Base-by-base conservation (phyloP, 2,329 filamentous ascomycete species). In the Verticillium longisporum region DNA sequence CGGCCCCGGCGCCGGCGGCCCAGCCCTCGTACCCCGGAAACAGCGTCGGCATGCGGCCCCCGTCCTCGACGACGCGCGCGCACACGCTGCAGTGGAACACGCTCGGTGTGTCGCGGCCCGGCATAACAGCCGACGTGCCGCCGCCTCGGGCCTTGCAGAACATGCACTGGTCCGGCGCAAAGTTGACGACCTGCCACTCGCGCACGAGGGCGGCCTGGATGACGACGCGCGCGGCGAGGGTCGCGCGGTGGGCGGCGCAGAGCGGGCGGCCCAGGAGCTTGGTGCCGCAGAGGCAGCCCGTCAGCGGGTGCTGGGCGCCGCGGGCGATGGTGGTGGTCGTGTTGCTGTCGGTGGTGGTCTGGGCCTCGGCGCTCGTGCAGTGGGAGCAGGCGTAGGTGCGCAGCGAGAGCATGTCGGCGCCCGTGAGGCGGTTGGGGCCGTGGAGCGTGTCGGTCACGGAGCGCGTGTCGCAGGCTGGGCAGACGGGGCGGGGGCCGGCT, bases 261-360 rank as follows among this genome's bases (percentile, higher is more conserved):
- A 78, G 65, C 3, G 65, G 64, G 4, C 67, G 65, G 13, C 59
- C 64, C 15, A 76, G 57, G 1, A 78, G 59, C 61, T 77, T 78
- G 34, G 62, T 56, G 4, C 64, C 72, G 65, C 77, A 79, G 4
- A 64, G 36, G 64, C 77, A 79, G 1, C 77, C 77, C 10, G 75
- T 77, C 2, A 71, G 45, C 3, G 68, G 66, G 10, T 64, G 59
- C 2, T 62, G 60, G n/a, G 33, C 58, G 32, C n/a, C 13, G n/a
- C 6, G 55, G 33, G 21, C 18, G 54, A 36, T 60, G 38, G 38
- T 45, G 14, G 38, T 45, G 14, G 13, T n/a, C 4, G 3, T 14
- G 13, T 6, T 26, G 26, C 26, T 26, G 26, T 26, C 26, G 26
- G 26, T 38, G 33, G 7, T 38, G 57, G 33, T 38, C 37, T 13